phyloP scores from a whole-genome alignment of 192 early-diverging fungal species.

The Bifiguratus adelaidae region DNA sequence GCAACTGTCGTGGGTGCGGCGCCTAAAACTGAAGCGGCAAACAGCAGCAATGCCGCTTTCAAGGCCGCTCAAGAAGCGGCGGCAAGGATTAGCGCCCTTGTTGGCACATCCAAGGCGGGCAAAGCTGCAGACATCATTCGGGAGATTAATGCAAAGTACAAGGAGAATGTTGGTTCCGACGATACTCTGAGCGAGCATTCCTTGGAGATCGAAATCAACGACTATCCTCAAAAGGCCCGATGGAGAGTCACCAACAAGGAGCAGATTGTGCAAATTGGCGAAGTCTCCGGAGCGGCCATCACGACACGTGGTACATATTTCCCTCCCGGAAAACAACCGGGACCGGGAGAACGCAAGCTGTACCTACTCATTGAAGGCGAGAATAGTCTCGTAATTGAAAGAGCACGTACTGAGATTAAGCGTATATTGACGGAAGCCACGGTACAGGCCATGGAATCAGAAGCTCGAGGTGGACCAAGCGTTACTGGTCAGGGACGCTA shows the following conservation, averaged over 20 bases:
- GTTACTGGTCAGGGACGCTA: conserved; percentile 31
- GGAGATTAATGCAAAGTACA: no score
- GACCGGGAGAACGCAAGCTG: conserved; percentile 75
- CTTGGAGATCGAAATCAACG: conserved; percentile 99
- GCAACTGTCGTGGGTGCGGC: conserved; percentile 16
- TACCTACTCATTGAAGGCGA: conserved; percentile 96
- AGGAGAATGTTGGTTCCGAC: no score
- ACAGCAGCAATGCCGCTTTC: conserved; percentile 5
- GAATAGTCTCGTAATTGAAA: conserved; percentile 78
- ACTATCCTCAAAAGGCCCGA: conserved; percentile 91
- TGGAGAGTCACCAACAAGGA: conserved; percentile 96
- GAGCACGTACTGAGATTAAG: conserved; percentile 88
- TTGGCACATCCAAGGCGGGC: neutral
- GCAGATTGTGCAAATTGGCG: conserved; percentile 85
- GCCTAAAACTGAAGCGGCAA: conserved; percentile 18
- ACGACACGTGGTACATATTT: conserved; percentile 90
- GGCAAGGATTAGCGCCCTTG: conserved; percentile 6
- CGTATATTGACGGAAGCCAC: conserved; percentile 86
- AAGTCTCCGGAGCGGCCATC: conserved; percentile 89
- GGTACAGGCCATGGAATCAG: conserved; percentile 55
- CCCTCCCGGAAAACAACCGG: conserved; percentile 69
- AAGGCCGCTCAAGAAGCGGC: conserved; percentile 20
- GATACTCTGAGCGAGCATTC: no score
- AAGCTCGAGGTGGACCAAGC: conserved; percentile 36
- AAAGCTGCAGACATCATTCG: no score